Conservation (phyloP, 2,329 filamentous ascomycete genomes). For the Tolypocladium pustulatum region DNA sequence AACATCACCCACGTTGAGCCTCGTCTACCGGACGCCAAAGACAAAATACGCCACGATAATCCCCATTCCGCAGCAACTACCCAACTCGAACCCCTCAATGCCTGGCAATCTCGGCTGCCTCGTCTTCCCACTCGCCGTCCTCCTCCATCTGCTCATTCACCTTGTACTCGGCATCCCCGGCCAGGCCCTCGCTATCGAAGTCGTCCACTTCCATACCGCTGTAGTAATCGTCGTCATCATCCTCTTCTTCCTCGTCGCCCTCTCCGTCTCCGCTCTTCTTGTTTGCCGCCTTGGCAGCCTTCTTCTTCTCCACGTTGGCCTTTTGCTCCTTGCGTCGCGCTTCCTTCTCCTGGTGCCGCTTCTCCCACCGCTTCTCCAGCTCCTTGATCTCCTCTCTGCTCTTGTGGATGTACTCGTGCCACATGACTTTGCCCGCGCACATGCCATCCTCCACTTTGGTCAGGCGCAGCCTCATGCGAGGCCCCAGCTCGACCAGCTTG, state of each 20-base stretch:
- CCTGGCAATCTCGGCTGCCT: conserved; percentile 17
- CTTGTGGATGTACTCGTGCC: conserved; percentile 94
- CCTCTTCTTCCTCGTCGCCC: conserved; percentile 26
- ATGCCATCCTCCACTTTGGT: conserved; percentile 95
- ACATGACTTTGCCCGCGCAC: conserved; percentile 85
- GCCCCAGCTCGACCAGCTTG: conserved; percentile 85
- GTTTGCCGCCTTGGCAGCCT: conserved; percentile 32
- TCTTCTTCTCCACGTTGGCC: conserved; percentile 84
- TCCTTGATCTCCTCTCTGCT: conserved; percentile 64
- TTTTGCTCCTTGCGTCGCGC: conserved; percentile 71
- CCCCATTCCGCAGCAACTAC: neutral
- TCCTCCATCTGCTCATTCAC: conserved; percentile 39
- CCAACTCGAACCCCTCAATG: neutral
- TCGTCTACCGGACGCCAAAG: neutral
- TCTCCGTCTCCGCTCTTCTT: conserved; percentile 25
- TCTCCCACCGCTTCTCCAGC: conserved; percentile 74
- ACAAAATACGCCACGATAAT: neutral
- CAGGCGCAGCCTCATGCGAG: conserved; percentile 76
- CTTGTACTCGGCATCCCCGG: conserved; percentile 37
- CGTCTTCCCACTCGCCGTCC: conserved; percentile 42
- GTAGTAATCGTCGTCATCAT: conserved; percentile 34
- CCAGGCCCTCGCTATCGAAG: conserved; percentile 40
- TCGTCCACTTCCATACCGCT: conserved; percentile 35
- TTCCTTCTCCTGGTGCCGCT: conserved; percentile 70
- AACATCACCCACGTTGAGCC: neutral